Evolutionary conservation across 805 yeast genomes (phyloP), one percentile per base, ranked within the genome.

Genomic region (Wickerhamiella galacta): DNA sequence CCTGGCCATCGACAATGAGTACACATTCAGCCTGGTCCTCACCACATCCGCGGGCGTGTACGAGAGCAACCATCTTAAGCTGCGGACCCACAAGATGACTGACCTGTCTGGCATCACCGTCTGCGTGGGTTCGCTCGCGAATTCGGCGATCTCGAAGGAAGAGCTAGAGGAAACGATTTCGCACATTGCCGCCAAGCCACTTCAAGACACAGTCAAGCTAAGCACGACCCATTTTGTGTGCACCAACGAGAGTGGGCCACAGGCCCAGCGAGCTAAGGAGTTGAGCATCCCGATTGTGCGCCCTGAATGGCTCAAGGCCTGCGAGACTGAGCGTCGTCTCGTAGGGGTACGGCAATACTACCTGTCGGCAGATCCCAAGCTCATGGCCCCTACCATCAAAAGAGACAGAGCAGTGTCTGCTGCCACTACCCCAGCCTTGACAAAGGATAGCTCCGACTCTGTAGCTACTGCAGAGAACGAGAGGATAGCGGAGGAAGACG

Each of bases 291-390:
- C 98, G 2, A 70, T 90, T 25, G 85, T 90, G 18, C 69, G 93
- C 53, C 96, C 98, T 0, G 95, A 90, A 52, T 90, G 96, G 96
- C 61, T 90, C 36, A 76, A 78, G 54, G 95, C 95, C 1, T 90
- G 96, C 59, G 93, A 80, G 46, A 54, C 66, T 27, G 95, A 85
- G 49, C 70, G 90, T 45, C 61, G 94, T 48, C 74, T 90, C 35
- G 93, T 85, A 27, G 95, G 96, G 18, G 98, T 90, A 11, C 67
- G 93, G 47, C 82, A 81, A 41, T 64, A 62, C 42, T 73, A 70
- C 42, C 34, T 57, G 33, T 45, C 49, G 20, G 59, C 56, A 2
- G 58, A 53, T 32, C 52, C 60, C 17, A 48, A 45, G 32, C 34
- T 38, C 25, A 33, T 53, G 26, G 46, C 53, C 14, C 39, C 41